Percentiles rank a stretch among this genome's conserved stretches.
These are phyloP conservation scores for Petunia secreta DNA, from an alignment of 257 asterid genomes.

Conservation along the genomic window DNA sequence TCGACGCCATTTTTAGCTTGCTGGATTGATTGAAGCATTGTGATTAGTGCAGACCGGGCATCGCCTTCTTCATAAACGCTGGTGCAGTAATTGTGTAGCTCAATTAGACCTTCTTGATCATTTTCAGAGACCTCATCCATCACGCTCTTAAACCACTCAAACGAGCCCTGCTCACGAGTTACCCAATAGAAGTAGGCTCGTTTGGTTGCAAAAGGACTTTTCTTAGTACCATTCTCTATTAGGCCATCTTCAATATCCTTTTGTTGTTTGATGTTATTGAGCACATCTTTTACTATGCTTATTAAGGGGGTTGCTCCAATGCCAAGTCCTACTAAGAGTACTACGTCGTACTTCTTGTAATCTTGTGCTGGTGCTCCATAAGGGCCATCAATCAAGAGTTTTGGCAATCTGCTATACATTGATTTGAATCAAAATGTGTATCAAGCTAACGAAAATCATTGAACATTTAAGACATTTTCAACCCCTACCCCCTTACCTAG, in stretches of 20 bases:
- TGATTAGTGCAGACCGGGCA: constrained; percentile 71
- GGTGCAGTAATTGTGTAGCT: constrained; percentile 76
- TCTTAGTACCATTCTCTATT: constrained; percentile 19
- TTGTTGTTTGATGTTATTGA: constrained; percentile 56
- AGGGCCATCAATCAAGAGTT: constrained; percentile 69
- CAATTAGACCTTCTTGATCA: constrained; percentile 61
- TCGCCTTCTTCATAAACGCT: constrained; percentile 82
- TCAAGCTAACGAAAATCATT: not conserved
- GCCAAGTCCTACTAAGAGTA: constrained; percentile 71
- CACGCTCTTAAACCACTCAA: constrained; percentile 79
- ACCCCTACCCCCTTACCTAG: constrained; percentile 23
- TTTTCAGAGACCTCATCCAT: constrained; percentile 72
- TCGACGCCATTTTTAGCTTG: constrained; percentile 77
- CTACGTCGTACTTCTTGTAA: constrained; percentile 64
- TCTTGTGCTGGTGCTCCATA: constrained; percentile 87
- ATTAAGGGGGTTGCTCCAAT: constrained; percentile 83
- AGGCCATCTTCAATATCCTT: constrained; percentile 19
- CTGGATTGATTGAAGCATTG: constrained; percentile 71
- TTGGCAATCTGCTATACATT: constrained; percentile 56
- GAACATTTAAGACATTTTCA: not conserved
- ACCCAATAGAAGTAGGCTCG: constrained; percentile 86
- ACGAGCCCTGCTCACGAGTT: constrained; percentile 74
- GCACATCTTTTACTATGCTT: constrained; percentile 71
- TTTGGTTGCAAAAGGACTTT: constrained; percentile 38
- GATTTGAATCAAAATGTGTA: constrained; percentile 9